Evolutionary conservation across 352 stramenopile species (phyloP).

Genomic region (Globisporangium camurandrum): DNA sequence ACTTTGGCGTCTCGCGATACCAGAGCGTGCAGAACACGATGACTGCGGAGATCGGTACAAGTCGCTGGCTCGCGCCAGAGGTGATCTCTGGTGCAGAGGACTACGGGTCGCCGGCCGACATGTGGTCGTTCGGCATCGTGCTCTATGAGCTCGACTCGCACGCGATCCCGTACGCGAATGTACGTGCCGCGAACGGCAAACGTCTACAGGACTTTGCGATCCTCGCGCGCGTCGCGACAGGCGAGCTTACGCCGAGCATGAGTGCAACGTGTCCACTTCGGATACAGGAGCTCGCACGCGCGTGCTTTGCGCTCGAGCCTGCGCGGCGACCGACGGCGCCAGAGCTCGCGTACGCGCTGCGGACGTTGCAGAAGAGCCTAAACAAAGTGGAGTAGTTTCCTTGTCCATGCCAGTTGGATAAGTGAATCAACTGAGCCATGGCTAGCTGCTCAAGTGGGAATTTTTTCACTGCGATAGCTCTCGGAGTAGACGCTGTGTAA

Average conservation of each 20-base stretch:
- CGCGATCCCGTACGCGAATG: slow-evolving; percentile 30
- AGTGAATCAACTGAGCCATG: too few relatives aligned
- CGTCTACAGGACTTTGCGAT: slow-evolving; percentile 14
- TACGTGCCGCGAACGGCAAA: neutral
- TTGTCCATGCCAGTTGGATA: too few relatives aligned
- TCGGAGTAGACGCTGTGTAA: too few relatives aligned
- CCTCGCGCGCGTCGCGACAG: slow-evolving; percentile 20
- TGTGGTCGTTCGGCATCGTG: slow-evolving; percentile 58
- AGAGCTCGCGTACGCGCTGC: slow-evolving; percentile 14
- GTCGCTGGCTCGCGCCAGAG: slow-evolving; percentile 17
- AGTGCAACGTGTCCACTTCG: slow-evolving; percentile 11
- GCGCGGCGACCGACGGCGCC: slow-evolving; percentile 16
- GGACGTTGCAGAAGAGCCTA: slow-evolving; percentile 1
- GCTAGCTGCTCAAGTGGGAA: too few relatives aligned
- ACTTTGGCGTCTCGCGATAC: slow-evolving; percentile 16
- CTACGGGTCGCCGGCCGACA: slow-evolving; percentile 43
- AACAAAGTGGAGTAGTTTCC: too few relatives aligned
- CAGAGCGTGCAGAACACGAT: slow-evolving; percentile 11
- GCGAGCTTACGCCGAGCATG: slow-evolving; percentile 21
- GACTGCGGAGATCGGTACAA: slow-evolving; percentile 14
- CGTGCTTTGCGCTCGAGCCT: slow-evolving; percentile 19
- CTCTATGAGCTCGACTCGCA: slow-evolving; percentile 53
- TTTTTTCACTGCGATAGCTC: too few relatives aligned
- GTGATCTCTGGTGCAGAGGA: slow-evolving; percentile 25
- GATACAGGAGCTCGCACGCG: slow-evolving; percentile 17